Conservation (phyloP, 495 filamentous ascomycete species). For the Talaromyces nanjingensis region DNA sequence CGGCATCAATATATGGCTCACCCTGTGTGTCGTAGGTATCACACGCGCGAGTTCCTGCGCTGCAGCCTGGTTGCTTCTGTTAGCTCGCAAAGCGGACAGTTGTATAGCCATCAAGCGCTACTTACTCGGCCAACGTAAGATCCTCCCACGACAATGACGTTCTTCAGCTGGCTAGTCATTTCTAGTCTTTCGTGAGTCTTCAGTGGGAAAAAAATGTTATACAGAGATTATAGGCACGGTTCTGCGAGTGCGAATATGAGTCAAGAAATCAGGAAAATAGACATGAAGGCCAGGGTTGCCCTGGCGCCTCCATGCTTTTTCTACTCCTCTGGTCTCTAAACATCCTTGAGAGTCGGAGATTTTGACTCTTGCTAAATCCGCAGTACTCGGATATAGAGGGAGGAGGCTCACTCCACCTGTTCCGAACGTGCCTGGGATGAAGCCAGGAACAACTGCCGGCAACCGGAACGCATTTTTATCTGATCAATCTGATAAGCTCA, state of each 20-base stretch:
- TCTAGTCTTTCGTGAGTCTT: background rate
- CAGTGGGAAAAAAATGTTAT: background rate
- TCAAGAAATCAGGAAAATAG: background rate
- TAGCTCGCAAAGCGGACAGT: background rate
- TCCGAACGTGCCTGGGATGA: background rate
- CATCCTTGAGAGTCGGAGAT: background rate
- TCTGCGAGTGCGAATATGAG: background rate
- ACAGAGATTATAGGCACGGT: background rate
- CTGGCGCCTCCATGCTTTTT: background rate
- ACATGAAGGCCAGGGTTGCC: background rate
- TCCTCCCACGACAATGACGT: slow-evolving; percentile 36
- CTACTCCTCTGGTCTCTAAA: background rate
- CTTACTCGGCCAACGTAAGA: slow-evolving; percentile 36
- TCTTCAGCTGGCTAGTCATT: slow-evolving; percentile 25
- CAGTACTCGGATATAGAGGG: background rate
- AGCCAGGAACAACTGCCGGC: background rate
- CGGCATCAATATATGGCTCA: slow-evolving; percentile 7
- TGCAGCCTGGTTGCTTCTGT: slow-evolving; percentile 18
- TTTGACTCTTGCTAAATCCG: background rate
- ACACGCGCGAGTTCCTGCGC: slow-evolving; percentile 32
- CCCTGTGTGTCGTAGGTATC: slow-evolving; percentile 31
- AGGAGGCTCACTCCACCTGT: background rate
- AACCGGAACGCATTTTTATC: background rate
- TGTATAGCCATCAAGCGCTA: background rate
- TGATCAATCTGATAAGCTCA: slow-evolving; percentile 1